A percentile compares a stretch with the other conserved stretches of the same genome.
Evolutionary conservation across 306 rosid species (phyloP).

Genomic region (Inga oerstediana): DNA sequence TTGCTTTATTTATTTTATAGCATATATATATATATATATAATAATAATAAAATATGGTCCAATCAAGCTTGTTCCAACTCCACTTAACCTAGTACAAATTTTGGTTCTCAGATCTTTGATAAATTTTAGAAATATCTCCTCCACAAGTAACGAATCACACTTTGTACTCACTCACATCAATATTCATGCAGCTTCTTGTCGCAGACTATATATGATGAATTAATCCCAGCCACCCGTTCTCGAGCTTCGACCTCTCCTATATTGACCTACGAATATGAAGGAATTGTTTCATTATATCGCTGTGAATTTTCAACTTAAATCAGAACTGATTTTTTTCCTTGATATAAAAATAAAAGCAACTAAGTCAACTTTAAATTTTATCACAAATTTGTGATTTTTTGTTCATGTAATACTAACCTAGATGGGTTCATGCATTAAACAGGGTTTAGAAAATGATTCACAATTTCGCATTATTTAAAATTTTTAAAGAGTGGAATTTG

Average conservation of each 20-base stretch:
- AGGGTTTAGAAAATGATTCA: background rate
- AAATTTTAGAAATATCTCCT: background rate
- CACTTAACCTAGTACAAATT: background rate
- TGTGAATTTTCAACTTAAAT: background rate
- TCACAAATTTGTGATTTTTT: background rate
- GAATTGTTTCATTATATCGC: background rate
- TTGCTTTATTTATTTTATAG: background rate
- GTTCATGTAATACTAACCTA: background rate
- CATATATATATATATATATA: background rate
- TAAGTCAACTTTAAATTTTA: background rate
- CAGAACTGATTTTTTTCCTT: background rate
- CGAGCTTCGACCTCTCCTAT: background rate
- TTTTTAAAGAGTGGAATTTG: background rate
- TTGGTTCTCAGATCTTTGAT: background rate
- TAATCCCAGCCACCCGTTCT: constrained; percentile 8
- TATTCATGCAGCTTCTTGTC: background rate
- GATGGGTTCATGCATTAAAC: background rate
- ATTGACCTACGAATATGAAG: too few relatives aligned
- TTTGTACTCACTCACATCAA: background rate
- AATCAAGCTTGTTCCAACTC: background rate
- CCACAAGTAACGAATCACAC: background rate
- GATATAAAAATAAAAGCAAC: background rate
- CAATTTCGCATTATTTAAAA: background rate
- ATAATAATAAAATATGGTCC: background rate
- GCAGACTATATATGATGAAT: background rate